phyloP scores from a whole-genome alignment of 2,329 filamentous ascomycete species.

The Clarireedia monteithiana region DNA sequence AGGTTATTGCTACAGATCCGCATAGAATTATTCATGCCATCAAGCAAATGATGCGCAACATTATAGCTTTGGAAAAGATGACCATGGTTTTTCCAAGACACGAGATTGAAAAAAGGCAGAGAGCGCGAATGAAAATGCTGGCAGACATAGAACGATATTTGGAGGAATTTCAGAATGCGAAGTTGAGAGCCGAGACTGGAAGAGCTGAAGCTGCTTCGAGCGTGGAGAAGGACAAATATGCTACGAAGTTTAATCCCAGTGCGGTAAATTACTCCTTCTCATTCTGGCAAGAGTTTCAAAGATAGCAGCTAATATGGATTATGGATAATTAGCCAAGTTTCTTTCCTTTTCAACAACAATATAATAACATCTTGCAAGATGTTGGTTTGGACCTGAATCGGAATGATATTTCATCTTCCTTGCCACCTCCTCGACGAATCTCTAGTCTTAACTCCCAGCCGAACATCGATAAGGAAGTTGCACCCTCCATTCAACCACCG shows the following conservation, averaged over 20 bases:
- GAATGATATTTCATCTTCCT: too few species aligned
- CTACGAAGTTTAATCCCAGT: constrained; percentile 2
- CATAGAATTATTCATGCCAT: constrained; percentile 6
- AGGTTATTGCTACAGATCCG: not conserved
- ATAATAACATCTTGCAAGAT: too few species aligned
- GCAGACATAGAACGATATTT: not conserved
- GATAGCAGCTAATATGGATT: not conserved
- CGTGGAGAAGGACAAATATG: not conserved
- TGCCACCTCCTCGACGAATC: too few species aligned
- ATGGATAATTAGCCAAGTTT: not conserved
- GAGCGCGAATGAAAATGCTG: not conserved
- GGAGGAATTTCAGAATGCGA: not conserved
- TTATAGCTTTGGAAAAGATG: not conserved
- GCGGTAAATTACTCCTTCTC: not conserved
- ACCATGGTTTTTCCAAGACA: not conserved
- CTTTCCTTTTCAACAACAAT: not conserved
- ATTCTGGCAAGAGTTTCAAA: not conserved
- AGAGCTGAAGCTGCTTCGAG: not conserved
- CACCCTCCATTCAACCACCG: too few species aligned
- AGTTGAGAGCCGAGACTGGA: not conserved
- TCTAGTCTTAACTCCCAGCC: too few species aligned
- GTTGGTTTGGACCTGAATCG: too few species aligned
- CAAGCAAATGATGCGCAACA: constrained; percentile 6
- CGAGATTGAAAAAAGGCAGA: not conserved
- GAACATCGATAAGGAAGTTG: too few species aligned